Conservation (phyloP, 495 filamentous ascomycete species). For the Penicillium canariense region DNA sequence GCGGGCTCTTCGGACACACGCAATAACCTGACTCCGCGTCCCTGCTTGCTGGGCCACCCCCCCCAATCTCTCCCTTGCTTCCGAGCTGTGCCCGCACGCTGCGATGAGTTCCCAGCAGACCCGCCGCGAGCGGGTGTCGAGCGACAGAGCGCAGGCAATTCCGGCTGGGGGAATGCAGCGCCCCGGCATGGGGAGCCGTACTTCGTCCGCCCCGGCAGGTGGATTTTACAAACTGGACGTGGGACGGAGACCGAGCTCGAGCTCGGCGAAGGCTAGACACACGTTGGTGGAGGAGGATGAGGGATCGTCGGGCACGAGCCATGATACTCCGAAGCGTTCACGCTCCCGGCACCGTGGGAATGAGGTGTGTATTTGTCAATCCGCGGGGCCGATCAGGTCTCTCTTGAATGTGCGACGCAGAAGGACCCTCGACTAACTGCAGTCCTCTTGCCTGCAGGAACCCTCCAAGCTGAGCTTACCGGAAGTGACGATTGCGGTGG, state of each 20-base stretch:
- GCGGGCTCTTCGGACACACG: conserved; percentile 28
- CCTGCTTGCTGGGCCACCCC: conserved; percentile 19
- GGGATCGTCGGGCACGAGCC: conserved; percentile 12
- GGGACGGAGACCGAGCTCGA: conserved; percentile 18
- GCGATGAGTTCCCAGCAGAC: conserved; percentile 17
- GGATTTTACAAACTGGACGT: conserved; percentile 30
- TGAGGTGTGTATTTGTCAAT: conserved; percentile 28
- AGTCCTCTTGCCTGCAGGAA: conserved; percentile 19
- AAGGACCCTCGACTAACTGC: conserved; percentile 17
- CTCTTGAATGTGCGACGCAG: background rate
- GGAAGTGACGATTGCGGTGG: conserved; percentile 78
- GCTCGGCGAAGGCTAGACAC: conserved; percentile 23
- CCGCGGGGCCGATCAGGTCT: background rate
- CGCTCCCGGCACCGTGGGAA: conserved; percentile 17
- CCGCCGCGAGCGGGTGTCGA: conserved; percentile 32
- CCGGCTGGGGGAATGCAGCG: conserved; percentile 24
- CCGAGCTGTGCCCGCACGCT: conserved; percentile 4
- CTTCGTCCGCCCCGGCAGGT: conserved; percentile 36
- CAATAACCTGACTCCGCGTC: conserved; percentile 30
- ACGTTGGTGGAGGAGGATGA: conserved; percentile 39
- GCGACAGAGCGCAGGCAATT: conserved; percentile 32
- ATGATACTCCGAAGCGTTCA: conserved; percentile 11
- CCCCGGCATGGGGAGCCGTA: conserved; percentile 32
- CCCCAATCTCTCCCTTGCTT: background rate
- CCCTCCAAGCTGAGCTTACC: conserved; percentile 30